phyloP scores from a whole-genome alignment of 768 basidiomycete genomes.

The Cyclocybe cylindracea region DNA sequence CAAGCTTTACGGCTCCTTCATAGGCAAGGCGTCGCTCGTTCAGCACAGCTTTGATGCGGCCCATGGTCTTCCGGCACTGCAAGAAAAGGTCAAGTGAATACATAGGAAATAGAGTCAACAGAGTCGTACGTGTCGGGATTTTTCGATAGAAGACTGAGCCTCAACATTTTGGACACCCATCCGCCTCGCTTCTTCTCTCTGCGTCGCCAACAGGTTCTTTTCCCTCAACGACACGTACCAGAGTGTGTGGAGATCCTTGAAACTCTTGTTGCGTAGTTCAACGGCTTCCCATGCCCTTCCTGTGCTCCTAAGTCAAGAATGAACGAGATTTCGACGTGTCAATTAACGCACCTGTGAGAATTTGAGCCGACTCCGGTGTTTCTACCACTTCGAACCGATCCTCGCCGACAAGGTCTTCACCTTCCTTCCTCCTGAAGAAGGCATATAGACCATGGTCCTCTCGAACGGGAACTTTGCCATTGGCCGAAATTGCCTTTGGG shows the following conservation, averaged over 20 bases:
- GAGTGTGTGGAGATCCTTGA: constrained; percentile 89
- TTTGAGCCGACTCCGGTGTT: constrained; percentile 29
- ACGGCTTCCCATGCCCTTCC: constrained; percentile 86
- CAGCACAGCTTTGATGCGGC: constrained; percentile 90
- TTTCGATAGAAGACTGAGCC: constrained; percentile 32
- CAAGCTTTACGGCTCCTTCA: constrained; percentile 60
- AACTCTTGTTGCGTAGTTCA: constrained; percentile 88
- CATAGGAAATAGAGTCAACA: constrained; percentile 1
- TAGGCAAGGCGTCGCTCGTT: constrained; percentile 90
- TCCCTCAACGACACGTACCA: constrained; percentile 94
- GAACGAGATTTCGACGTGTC: constrained; percentile 5
- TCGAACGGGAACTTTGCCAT: constrained; percentile 34
- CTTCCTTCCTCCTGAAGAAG: constrained; percentile 68
- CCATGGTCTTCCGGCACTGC: constrained; percentile 93
- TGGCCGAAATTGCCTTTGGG: constrained; percentile 5
- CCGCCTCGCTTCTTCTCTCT: constrained; percentile 75
- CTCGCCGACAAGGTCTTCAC: constrained; percentile 42
- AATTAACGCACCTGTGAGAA: constrained; percentile 27
- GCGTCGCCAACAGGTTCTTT: constrained; percentile 87
- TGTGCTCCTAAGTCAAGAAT: constrained; percentile 27
- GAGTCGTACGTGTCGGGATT: constrained; percentile 43
- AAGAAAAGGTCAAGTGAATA: neutral
- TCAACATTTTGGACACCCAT: constrained; percentile 42
- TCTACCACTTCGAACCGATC: constrained; percentile 54
- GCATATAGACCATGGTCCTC: constrained; percentile 76